Conservation (phyloP, 2,329 filamentous ascomycete genomes). For the Pseudogymnoascus sp. region DNA sequence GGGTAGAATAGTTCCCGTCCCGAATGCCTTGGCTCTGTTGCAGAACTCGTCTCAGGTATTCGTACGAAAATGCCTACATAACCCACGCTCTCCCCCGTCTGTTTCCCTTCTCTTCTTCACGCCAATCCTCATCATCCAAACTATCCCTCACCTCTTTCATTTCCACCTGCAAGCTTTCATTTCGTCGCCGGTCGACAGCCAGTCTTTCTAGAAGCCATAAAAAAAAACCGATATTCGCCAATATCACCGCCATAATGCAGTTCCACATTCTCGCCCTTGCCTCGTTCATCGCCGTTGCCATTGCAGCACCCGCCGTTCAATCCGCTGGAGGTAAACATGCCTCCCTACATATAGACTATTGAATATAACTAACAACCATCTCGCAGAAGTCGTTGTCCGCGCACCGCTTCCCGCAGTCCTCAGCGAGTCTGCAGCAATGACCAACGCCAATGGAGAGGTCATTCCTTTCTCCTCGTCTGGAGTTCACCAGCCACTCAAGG, state of each 20-base stretch:
- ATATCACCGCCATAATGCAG: slow-evolving; percentile 4
- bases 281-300: background rate
- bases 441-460: background rate
- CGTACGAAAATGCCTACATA: background rate
- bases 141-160: background rate
- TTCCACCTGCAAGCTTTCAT: background rate
- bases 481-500: background rate
- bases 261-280: background rate
- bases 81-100: background rate
- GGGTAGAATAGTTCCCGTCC: slow-evolving; percentile 5
- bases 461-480: background rate
- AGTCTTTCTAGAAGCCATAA: background rate
- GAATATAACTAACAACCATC: background rate
- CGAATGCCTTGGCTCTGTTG: background rate
- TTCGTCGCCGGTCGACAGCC: slow-evolving; percentile 6
- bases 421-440: background rate
- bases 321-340: background rate
- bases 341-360: background rate
- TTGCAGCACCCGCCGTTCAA: background rate
- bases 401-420: background rate
- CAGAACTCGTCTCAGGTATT: background rate
- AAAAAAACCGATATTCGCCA: background rate
- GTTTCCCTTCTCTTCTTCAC: background rate
- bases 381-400: background rate
- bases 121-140: slow-evolving; percentile 6